Conservation (phyloP, 2,329 filamentous ascomycete genomes). For the Fusarium torulosum region DNA sequence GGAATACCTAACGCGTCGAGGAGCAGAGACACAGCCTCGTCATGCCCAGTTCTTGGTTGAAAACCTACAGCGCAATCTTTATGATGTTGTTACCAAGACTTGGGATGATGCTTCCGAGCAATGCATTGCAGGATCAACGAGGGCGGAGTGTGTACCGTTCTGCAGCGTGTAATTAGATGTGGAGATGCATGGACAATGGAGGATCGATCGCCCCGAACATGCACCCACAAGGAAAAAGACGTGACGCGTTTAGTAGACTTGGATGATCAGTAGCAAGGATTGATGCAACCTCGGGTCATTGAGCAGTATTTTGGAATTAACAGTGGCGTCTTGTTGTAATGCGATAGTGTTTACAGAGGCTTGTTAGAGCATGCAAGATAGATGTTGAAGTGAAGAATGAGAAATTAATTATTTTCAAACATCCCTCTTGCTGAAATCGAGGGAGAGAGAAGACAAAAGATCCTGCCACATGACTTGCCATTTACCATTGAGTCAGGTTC, state of each 20-base stretch:
- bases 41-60: constrained; percentile 11
- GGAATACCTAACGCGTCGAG: constrained; percentile 21
- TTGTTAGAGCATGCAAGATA: constrained; percentile 2
- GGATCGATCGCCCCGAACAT: constrained; percentile 34
- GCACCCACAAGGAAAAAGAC: constrained; percentile 16
- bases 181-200: constrained; percentile 30
- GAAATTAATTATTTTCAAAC: background rate
- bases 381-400: constrained; percentile 3
- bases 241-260: constrained; percentile 34
- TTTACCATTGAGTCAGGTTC: background rate
- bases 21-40: constrained; percentile 16
- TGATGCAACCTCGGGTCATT: constrained; percentile 18
- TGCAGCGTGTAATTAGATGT: constrained; percentile 40
- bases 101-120: constrained; percentile 21
- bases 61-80: background rate
- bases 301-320: background rate
- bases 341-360: background rate
- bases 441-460: constrained; percentile 5
- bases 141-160: constrained; percentile 28
- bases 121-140: constrained; percentile 32
- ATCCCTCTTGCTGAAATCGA: background rate
- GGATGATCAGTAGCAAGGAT: constrained; percentile 35
- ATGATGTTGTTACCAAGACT: constrained; percentile 8
- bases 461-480: too few species aligned
- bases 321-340: constrained; percentile 14